phyloP scores from a whole-genome alignment of 1,284 basidiomycete genomes.

The Leccinum angustisporum region DNA sequence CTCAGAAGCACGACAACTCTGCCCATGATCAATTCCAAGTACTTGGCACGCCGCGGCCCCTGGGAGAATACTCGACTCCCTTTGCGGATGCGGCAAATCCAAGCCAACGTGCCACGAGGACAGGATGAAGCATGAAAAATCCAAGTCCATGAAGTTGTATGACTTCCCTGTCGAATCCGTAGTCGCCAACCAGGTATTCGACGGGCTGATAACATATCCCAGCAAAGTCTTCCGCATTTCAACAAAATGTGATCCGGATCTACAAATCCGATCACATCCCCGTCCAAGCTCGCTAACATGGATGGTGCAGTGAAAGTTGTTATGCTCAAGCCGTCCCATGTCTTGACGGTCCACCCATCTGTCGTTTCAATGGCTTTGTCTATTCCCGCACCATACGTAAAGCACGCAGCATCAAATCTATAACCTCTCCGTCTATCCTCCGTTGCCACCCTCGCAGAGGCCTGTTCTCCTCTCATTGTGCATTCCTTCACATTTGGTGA shows the following conservation, averaged over 20 bases:
- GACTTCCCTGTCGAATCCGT: conserved; percentile 38
- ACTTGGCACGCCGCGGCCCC: too few species aligned
- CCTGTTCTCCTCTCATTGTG: background rate
- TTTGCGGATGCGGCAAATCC: conserved; percentile 2
- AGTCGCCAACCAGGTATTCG: conserved; percentile 64
- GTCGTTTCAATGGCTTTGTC: conserved; percentile 27
- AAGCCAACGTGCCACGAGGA: conserved; percentile 31
- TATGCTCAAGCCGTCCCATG: conserved; percentile 83
- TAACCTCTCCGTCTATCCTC: conserved; percentile 34
- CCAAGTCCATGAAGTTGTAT: conserved; percentile 39
- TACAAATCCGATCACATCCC: conserved; percentile 77
- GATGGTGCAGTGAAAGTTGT: conserved; percentile 83
- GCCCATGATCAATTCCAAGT: too few species aligned
- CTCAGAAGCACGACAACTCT: too few species aligned
- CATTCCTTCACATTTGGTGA: background rate
- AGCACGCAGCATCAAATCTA: conserved; percentile 67
- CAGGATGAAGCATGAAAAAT: conserved; percentile 43
- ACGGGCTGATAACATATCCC: conserved; percentile 44
- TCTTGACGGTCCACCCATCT: conserved; percentile 50
- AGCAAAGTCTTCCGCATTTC: conserved; percentile 1
- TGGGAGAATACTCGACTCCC: too few species aligned
- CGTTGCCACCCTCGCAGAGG: background rate
- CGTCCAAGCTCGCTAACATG: conserved; percentile 74
- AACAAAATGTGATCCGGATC: conserved; percentile 49
- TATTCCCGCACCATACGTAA: conserved; percentile 51